phyloP scores from a whole-genome alignment of 2,329 filamentous ascomycete species.

The Metarhizium sp. region DNA sequence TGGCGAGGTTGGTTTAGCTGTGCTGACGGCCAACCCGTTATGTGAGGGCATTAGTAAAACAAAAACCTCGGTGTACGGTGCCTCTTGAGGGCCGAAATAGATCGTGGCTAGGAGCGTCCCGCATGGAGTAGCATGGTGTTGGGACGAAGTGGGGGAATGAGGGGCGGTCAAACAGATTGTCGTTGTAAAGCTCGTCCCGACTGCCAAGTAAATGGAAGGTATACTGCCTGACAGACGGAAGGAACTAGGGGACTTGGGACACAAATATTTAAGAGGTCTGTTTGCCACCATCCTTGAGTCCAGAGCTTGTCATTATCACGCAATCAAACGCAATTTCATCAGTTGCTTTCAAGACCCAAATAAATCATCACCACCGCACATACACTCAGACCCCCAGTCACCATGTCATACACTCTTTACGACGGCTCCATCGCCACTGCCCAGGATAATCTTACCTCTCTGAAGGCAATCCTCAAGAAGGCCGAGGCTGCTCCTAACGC shows the following conservation, averaged over 20 bases:
- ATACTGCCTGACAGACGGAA: not conserved
- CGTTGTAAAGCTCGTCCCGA: not conserved
- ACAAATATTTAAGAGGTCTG: not conserved
- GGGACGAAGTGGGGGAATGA: not conserved
- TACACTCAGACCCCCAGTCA: slow-evolving; percentile 7
- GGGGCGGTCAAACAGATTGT: not conserved
- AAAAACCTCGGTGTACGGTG: too few relatives aligned
- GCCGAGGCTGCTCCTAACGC: slow-evolving; percentile 22
- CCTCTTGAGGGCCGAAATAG: not conserved
- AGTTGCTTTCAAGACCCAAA: not conserved
- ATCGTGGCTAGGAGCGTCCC: not conserved
- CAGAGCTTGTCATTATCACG: not conserved
- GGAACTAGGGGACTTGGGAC: not conserved
- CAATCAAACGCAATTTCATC: not conserved
- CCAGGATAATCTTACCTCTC: slow-evolving; percentile 20
- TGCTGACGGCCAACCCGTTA: not conserved
- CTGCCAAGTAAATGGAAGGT: not conserved
- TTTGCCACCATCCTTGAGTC: not conserved
- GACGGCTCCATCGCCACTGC: slow-evolving; percentile 25
- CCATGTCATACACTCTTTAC: slow-evolving; percentile 32
- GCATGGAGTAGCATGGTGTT: not conserved
- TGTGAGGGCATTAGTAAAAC: not conserved
- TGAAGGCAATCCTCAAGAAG: slow-evolving; percentile 26
- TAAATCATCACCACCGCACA: not conserved
- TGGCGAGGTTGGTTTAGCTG: too few relatives aligned